These are phyloP conservation scores for Heritiera fomes DNA, from an alignment of 345 rosid genomes.

Conservation along the genomic window DNA sequence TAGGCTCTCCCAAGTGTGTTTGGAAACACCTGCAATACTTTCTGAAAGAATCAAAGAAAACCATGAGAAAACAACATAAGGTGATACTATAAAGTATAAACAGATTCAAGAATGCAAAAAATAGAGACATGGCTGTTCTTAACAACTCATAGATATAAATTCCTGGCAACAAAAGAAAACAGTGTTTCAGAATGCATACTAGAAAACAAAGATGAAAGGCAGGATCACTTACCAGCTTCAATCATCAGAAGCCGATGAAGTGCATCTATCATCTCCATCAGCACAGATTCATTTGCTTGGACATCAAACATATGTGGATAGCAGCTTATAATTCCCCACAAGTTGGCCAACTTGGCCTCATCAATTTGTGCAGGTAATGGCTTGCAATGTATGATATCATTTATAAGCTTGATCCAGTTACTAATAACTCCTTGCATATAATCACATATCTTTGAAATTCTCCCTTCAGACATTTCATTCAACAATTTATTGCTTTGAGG, in stretches of 20 bases:
- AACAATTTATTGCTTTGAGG: constrained; percentile 28
- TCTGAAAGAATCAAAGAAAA: constrained; percentile 41
- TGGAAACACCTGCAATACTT: constrained; percentile 48
- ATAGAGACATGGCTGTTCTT: background rate
- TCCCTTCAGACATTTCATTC: constrained; percentile 45
- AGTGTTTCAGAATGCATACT: background rate
- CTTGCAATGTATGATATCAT: constrained; percentile 34
- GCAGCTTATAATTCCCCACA: constrained; percentile 76
- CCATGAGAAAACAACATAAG: constrained; percentile 9
- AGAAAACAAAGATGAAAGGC: background rate
- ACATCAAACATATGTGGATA: constrained; percentile 48
- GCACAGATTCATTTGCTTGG: constrained; percentile 40
- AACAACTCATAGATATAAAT: background rate
- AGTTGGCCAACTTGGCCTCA: constrained; percentile 47
- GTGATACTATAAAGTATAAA: background rate
- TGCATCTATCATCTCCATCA: constrained; percentile 54
- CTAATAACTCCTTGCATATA: constrained; percentile 44
- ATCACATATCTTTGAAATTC: constrained; percentile 38
- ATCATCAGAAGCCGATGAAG: constrained; percentile 47
- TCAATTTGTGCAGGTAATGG: constrained; percentile 37
- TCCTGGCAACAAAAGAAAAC: background rate
- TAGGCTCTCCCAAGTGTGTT: constrained; percentile 67
- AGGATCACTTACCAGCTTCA: constrained; percentile 48
- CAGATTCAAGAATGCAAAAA: constrained; percentile 5
- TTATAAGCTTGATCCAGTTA: constrained; percentile 33